Conservation (phyloP, 2,329 filamentous ascomycete genomes). For the Ophiostoma angusticollis region DNA sequence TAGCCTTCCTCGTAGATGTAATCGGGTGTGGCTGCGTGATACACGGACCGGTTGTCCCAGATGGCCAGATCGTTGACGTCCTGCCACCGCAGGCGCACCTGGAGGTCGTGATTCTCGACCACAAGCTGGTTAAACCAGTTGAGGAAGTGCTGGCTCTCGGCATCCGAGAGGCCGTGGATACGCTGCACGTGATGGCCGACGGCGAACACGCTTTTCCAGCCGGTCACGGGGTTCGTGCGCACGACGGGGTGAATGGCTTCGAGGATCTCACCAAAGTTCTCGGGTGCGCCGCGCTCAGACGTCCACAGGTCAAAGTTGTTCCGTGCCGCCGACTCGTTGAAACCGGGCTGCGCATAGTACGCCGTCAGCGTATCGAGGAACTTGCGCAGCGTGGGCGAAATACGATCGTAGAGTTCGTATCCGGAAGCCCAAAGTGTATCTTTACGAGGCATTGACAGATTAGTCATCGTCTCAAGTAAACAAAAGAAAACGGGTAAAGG, state of each 20-base stretch:
- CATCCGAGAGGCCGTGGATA: conserved; percentile 36
- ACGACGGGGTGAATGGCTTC: conserved; percentile 41
- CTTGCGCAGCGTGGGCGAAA: conserved; percentile 32
- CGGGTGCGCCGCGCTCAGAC: conserved; percentile 33
- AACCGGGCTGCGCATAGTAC: conserved; percentile 37
- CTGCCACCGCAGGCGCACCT: conserved; percentile 34
- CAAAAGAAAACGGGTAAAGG: too few species aligned
- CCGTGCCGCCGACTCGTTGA: conserved; percentile 32
- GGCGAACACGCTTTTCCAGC: conserved; percentile 43
- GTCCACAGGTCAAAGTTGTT: conserved; percentile 34
- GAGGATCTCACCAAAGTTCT: conserved; percentile 35
- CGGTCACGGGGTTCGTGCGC: conserved; percentile 44
- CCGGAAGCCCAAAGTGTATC: conserved; percentile 56
- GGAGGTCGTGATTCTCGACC: conserved; percentile 42
- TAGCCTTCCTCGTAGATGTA: conserved; percentile 29
- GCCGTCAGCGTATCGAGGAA: conserved; percentile 48
- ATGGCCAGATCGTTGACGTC: conserved; percentile 37
- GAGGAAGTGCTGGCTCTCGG: conserved; percentile 35
- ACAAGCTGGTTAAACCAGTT: conserved; percentile 39
- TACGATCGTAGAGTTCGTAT: conserved; percentile 53
- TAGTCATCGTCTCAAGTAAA: too few species aligned
- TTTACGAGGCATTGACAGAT: conserved; percentile 29
- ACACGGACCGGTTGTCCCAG: conserved; percentile 46
- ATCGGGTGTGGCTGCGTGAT: conserved; percentile 41
- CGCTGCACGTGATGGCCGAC: conserved; percentile 36